phyloP scores from a whole-genome alignment of 306 rosid genomes.

The Calophaca sinica region DNA sequence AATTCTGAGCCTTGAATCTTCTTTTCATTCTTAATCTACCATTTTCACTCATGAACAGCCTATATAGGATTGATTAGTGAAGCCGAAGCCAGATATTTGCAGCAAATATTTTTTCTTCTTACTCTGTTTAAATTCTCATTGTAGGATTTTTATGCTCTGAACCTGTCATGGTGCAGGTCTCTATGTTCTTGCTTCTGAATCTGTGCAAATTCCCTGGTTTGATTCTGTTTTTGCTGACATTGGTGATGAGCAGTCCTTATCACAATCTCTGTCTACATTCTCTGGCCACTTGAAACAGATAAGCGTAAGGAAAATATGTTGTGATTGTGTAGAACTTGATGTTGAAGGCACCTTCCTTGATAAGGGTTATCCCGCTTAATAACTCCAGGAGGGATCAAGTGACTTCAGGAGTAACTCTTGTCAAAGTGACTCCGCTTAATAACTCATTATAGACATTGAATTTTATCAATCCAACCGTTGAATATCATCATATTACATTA shows the following conservation, averaged over 20 bases:
- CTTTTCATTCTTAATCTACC: constrained; percentile 37
- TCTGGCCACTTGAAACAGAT: constrained; percentile 93
- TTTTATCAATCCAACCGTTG: too few species aligned
- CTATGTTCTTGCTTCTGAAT: constrained; percentile 89
- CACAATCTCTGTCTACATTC: constrained; percentile 94
- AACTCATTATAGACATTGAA: too few species aligned
- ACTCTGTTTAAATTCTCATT: constrained; percentile 15
- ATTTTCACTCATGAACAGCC: constrained; percentile 35
- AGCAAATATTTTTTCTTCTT: constrained; percentile 21
- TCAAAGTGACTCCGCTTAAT: too few species aligned
- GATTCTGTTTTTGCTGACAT: constrained; percentile 94
- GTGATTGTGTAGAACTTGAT: constrained; percentile 31
- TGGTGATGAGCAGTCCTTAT: constrained; percentile 92
- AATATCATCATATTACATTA: too few species aligned
- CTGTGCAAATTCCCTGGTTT: constrained; percentile 92
- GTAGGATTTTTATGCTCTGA: constrained; percentile 36
- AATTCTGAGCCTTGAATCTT: neutral
- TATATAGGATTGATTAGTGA: constrained; percentile 7
- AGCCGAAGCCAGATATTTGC: constrained; percentile 23
- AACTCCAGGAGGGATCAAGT: too few species aligned
- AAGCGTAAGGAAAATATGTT: constrained; percentile 65
- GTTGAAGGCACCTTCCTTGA: constrained; percentile 4
- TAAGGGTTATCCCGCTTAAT: too few species aligned
- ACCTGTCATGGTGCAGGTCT: constrained; percentile 67
- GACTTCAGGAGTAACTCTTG: too few species aligned